These are phyloP conservation scores for Panaeolus cyanescens DNA, from an alignment of 768 basidiomycete species.

Conservation along the genomic window DNA sequence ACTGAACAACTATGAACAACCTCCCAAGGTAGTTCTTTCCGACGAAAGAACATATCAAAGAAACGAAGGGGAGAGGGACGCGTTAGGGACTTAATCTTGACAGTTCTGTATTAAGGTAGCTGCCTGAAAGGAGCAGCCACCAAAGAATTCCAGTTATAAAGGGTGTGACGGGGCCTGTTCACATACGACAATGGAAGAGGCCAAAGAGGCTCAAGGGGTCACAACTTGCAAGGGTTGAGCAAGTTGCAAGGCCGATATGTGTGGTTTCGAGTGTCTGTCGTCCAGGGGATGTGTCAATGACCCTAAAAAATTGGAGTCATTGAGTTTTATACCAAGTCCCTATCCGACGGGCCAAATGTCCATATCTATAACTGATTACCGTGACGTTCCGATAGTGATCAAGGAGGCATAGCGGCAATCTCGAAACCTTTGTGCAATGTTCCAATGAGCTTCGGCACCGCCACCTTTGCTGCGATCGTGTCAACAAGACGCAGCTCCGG, in stretches of 20 bases:
- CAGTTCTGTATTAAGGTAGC: neutral
- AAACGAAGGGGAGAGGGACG: neutral
- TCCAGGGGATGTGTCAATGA: neutral
- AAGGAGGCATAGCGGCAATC: conserved; percentile 2
- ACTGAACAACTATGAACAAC: conserved; percentile 69
- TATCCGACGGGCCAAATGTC: neutral
- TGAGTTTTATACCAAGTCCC: neutral
- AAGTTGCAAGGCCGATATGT: neutral
- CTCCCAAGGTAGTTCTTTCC: conserved; percentile 73
- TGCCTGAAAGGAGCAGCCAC: neutral
- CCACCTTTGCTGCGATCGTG: conserved; percentile 14
- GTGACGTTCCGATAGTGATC: neutral
- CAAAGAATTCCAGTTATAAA: neutral
- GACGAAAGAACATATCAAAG: conserved; percentile 48
- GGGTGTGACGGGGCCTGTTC: neutral
- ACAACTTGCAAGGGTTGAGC: neutral
- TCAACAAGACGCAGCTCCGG: neutral
- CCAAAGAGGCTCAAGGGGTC: neutral
- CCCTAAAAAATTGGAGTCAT: neutral
- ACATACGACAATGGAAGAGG: neutral
- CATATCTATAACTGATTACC: conserved; percentile 3
- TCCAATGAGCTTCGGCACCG: conserved; percentile 13
- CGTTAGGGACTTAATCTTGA: neutral
- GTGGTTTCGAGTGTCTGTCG: neutral
- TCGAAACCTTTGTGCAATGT: conserved; percentile 1